A percentile compares a stretch with the other conserved stretches of the same genome.
These are phyloP conservation scores for Xylaria sp. DNA, from an alignment of 495 filamentous ascomycete species.

Conservation along the genomic window DNA sequence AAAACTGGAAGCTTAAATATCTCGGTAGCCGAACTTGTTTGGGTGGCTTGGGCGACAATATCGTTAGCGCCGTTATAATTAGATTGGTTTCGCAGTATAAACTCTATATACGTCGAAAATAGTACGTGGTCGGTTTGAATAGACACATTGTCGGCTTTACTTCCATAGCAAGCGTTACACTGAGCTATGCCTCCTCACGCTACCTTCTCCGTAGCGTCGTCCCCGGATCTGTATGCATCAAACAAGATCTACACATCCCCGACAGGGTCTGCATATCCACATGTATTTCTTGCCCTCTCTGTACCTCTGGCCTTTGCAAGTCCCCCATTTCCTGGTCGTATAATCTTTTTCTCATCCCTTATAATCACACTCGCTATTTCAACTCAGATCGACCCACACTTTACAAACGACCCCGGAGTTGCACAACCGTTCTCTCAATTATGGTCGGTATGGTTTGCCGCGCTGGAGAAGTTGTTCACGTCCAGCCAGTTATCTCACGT, in stretches of 20 bases:
- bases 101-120: neutral
- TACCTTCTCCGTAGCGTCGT: neutral
- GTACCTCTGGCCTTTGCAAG: neutral
- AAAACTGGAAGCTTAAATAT: neutral
- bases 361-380: neutral
- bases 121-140: neutral
- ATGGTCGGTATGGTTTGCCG: neutral
- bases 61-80: neutral
- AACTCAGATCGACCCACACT: neutral
- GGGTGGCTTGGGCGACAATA: no score
- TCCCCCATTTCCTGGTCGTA: neutral
- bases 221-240: neutral
- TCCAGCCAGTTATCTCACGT: neutral
- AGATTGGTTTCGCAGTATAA: neutral
- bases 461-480: neutral
- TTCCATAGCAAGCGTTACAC: neutral
- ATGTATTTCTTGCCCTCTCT: neutral
- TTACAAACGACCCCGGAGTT: neutral
- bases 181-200: neutral
- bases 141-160: neutral
- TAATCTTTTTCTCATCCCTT: neutral
- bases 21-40: neutral
- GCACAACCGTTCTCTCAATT: neutral
- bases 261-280: neutral
- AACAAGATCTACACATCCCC: neutral